phyloP scores from a whole-genome alignment of 225 moss, liverwort and hornwort species.

The Pseudoscleropodium purum region DNA sequence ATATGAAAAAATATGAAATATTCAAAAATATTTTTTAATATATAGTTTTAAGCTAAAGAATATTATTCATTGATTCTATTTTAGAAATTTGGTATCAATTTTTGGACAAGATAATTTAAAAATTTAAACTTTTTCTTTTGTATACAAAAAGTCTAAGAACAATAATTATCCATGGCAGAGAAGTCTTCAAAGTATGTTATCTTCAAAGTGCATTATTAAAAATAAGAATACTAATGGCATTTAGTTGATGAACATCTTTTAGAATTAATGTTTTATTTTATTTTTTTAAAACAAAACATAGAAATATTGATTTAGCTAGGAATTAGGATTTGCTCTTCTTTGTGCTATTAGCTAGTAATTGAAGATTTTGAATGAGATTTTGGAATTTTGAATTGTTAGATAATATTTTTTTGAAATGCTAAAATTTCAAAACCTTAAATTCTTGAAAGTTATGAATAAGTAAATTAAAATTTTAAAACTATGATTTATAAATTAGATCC shows the following conservation, averaged over 20 bases:
- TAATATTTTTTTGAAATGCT: neutral
- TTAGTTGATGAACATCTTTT: neutral
- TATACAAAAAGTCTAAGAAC: accelerated
- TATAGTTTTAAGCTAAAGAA: neutral
- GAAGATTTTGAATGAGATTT: neutral
- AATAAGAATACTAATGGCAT: neutral
- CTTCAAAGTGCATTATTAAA: neutral
- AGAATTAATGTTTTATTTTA: neutral
- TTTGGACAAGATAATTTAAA: neutral
- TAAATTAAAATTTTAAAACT: neutral
- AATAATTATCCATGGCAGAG: neutral
- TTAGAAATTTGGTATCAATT: neutral
- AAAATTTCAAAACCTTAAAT: neutral
- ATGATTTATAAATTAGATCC: neutral
- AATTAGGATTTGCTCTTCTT: neutral
- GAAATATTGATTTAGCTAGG: neutral
- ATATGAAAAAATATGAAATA: neutral
- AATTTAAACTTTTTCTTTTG: neutral
- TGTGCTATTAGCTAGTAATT: neutral
- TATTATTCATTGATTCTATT: too few species aligned
- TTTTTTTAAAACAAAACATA: too few species aligned
- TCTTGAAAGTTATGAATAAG: neutral
- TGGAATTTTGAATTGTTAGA: neutral
- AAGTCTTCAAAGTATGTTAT: neutral
- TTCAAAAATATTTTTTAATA: neutral